These are phyloP conservation scores for Akanthomyces lecanii DNA, from an alignment of 2,329 filamentous ascomycete genomes.

Conservation along the genomic window DNA sequence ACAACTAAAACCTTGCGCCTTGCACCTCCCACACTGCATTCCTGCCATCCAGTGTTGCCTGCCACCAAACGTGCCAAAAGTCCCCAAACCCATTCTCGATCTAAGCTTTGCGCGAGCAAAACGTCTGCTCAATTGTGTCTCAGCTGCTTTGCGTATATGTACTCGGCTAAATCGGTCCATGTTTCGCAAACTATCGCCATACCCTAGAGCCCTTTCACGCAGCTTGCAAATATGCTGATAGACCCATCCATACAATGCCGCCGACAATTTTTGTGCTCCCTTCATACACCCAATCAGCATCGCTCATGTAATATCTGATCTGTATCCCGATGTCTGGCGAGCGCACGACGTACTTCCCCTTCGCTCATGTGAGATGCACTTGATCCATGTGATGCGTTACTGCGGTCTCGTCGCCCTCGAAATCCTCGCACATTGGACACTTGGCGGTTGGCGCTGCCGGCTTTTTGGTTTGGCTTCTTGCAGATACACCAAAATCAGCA, in stretches of 20 bases:
- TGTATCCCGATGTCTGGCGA: background rate
- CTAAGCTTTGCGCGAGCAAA: too few relatives aligned
- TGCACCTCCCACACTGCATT: background rate
- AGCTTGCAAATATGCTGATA: too few relatives aligned
- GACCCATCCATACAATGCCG: too few relatives aligned
- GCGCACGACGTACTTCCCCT: background rate
- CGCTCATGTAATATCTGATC: too few relatives aligned
- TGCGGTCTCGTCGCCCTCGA: conserved; percentile 64
- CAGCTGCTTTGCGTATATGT: too few relatives aligned
- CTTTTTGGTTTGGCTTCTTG: conserved; percentile 16
- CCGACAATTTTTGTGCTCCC: too few relatives aligned
- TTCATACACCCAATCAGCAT: too few relatives aligned
- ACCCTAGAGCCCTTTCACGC: too few relatives aligned
- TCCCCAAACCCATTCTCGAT: background rate
- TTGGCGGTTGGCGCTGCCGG: conserved; percentile 24
- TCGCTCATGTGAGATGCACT: conserved; percentile 28
- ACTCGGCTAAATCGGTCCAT: too few relatives aligned
- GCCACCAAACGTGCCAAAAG: background rate
- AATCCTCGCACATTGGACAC: conserved; percentile 63
- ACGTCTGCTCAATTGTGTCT: background rate
- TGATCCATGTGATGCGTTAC: conserved; percentile 61
- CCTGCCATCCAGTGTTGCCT: background rate
- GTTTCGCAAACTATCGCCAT: too few relatives aligned
- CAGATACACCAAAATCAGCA: conserved; percentile 30
- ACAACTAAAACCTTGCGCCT: background rate